A percentile compares a stretch with the other conserved stretches of the same genome.
Conservation (phyloP, 2,329 filamentous ascomycete genomes). For the Fusarium nodosum region DNA sequence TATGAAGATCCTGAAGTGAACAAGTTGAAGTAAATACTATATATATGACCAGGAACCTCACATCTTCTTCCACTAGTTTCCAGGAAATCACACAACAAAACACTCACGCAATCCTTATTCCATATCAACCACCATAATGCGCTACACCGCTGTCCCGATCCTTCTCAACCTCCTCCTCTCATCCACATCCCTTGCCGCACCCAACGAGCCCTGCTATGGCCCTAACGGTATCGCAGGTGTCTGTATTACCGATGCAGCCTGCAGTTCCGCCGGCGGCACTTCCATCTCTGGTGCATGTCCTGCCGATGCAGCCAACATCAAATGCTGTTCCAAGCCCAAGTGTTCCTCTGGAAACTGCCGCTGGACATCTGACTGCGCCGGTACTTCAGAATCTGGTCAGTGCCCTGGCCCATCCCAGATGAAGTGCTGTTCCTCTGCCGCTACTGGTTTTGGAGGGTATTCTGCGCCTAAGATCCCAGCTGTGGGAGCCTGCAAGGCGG, state of each 20-base stretch:
- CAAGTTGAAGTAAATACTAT: background rate
- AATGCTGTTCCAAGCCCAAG: constrained; percentile 59
- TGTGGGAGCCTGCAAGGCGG: constrained; percentile 54
- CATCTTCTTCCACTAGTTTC: background rate
- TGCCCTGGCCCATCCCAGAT: constrained; percentile 58
- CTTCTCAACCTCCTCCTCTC: constrained; percentile 38
- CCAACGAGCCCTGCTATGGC: constrained; percentile 54
- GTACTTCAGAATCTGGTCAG: constrained; percentile 48
- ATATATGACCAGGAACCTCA: constrained; percentile 9
- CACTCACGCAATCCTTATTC: background rate
- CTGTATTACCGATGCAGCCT: constrained; percentile 56
- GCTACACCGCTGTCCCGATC: constrained; percentile 18
- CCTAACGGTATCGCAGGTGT: constrained; percentile 51
- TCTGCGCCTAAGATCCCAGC: constrained; percentile 52
- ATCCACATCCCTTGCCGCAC: constrained; percentile 43
- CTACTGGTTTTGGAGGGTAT: constrained; percentile 55
- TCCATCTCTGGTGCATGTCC: constrained; percentile 57
- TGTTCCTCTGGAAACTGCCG: constrained; percentile 57
- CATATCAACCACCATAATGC: constrained; percentile 37
- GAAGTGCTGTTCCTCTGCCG: constrained; percentile 56
- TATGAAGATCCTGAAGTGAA: background rate
- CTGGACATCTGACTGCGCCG: constrained; percentile 56
- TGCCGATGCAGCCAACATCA: constrained; percentile 54
- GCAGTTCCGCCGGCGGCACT: constrained; percentile 55
- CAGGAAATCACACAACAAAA: background rate